Conservation (phyloP, 225 moss, liverwort and hornwort genomes). For the Pleurozium schreberi region DNA sequence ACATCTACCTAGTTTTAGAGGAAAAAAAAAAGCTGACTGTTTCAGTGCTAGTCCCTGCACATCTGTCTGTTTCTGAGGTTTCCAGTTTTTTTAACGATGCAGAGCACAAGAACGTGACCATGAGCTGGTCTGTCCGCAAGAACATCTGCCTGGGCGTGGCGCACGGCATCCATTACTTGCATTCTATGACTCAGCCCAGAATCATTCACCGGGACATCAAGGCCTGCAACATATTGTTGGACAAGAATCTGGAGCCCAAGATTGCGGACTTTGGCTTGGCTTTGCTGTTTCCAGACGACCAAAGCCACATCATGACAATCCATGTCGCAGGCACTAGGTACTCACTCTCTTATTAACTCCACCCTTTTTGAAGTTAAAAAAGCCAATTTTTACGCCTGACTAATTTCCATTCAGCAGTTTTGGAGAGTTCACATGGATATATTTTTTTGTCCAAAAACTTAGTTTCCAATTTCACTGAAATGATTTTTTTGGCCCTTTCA, state of each 20-base stretch:
- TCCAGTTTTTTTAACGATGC: not conserved
- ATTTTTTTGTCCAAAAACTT: too few relatives aligned
- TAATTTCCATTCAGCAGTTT: not conserved
- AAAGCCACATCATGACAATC: conserved; percentile 27
- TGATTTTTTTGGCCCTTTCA: too few relatives aligned
- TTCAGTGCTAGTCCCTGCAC: not conserved
- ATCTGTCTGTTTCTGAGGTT: not conserved
- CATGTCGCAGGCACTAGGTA: conserved; percentile 29
- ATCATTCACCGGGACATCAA: conserved; percentile 35
- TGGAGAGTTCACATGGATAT: not conserved
- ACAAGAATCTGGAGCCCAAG: conserved; percentile 23
- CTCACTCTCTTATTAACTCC: not conserved
- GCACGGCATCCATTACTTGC: conserved; percentile 29
- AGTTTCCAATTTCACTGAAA: too few relatives aligned
- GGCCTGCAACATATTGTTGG: conserved; percentile 8
- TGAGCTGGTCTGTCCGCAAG: conserved; percentile 9
- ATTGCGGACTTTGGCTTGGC: conserved; percentile 32
- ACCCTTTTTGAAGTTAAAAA: not conserved
- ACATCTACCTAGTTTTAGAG: not conserved
- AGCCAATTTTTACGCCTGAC: too few relatives aligned
- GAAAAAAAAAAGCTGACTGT: not conserved
- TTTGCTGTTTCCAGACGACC: conserved; percentile 21
- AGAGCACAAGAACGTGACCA: not conserved
- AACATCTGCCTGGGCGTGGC: conserved; percentile 31
- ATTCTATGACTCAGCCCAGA: conserved; percentile 12